Percentiles rank a stretch among this genome's conserved stretches.
These are phyloP conservation scores for Przewalskia tangutica DNA, from an alignment of 257 asterid genomes.

Conservation along the genomic window DNA sequence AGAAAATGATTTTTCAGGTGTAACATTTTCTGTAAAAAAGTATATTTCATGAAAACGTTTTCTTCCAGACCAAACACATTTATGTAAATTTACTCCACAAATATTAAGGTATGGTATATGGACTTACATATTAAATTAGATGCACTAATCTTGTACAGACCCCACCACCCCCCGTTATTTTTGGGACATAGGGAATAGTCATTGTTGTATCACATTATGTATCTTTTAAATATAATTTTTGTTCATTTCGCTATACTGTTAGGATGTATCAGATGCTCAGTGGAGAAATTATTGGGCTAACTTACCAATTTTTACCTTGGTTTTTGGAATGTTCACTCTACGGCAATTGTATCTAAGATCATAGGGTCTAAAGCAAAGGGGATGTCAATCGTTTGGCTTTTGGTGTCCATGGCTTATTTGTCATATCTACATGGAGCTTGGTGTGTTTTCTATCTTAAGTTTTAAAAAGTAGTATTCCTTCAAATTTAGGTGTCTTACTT, in stretches of 20 bases:
- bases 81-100: too few relatives aligned
- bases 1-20: too few relatives aligned
- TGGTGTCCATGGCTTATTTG: conserved; percentile 56
- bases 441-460: conserved; percentile 24
- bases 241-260: background rate
- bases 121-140: too few relatives aligned
- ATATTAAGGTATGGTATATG: too few relatives aligned
- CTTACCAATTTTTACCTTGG: conserved; percentile 50
- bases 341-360: conserved; percentile 43
- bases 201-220: background rate
- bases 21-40: too few relatives aligned
- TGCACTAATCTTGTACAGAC: too few relatives aligned
- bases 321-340: conserved; percentile 58
- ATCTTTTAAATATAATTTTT: too few relatives aligned
- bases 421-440: conserved; percentile 74
- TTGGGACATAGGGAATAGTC: background rate
- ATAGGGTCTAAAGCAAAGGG: conserved; percentile 58
- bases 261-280: conserved; percentile 86
- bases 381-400: conserved; percentile 69
- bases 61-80: too few relatives aligned
- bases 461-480: background rate
- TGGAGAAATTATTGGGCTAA: conserved; percentile 90
- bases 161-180: too few relatives aligned
- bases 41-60: too few relatives aligned
- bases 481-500: too few relatives aligned